Conservation (phyloP, 108 stramenopile species). For the Nitzschia palea region DNA sequence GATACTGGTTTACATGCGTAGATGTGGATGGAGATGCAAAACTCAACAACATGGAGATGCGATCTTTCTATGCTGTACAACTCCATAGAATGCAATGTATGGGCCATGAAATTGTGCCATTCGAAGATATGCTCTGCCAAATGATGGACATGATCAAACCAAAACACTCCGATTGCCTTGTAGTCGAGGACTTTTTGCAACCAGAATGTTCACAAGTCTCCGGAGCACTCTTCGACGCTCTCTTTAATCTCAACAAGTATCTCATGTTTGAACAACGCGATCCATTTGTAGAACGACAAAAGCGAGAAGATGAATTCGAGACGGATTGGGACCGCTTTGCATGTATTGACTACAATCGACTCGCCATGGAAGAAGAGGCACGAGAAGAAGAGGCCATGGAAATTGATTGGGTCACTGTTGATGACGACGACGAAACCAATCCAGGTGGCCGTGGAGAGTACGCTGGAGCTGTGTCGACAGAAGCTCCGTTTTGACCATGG, state of each 20-base stretch:
- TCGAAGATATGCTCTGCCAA: slow-evolving; percentile 97
- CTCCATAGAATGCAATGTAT: slow-evolving; percentile 95
- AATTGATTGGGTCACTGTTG: slow-evolving; percentile 86
- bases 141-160: slow-evolving; percentile 99
- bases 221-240: slow-evolving; percentile 95
- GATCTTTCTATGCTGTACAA: slow-evolving; percentile 90
- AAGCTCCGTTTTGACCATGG: slow-evolving; percentile 28
- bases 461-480: slow-evolving; percentile 21
- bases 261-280: slow-evolving; percentile 96
- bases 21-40: slow-evolving; percentile 97
- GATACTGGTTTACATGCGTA: slow-evolving; percentile 96
- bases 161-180: slow-evolving; percentile 45
- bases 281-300: slow-evolving; percentile 90
- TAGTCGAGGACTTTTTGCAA: slow-evolving; percentile 88
- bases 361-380: slow-evolving; percentile 95
- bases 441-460: neutral
- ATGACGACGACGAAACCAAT: slow-evolving; percentile 76
- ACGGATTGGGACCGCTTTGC: slow-evolving; percentile 99
- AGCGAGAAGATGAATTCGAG: slow-evolving; percentile 94
- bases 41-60: slow-evolving; percentile 96
- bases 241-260: slow-evolving; percentile 99
- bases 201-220: slow-evolving; percentile 85
- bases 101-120: slow-evolving; percentile 96
- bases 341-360: slow-evolving; percentile 90
- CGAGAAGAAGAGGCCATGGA: slow-evolving; percentile 89